These are phyloP conservation scores for Parastagonospora nodorum DNA, from an alignment of 2,329 filamentous ascomycete genomes.

Conservation along the genomic window DNA sequence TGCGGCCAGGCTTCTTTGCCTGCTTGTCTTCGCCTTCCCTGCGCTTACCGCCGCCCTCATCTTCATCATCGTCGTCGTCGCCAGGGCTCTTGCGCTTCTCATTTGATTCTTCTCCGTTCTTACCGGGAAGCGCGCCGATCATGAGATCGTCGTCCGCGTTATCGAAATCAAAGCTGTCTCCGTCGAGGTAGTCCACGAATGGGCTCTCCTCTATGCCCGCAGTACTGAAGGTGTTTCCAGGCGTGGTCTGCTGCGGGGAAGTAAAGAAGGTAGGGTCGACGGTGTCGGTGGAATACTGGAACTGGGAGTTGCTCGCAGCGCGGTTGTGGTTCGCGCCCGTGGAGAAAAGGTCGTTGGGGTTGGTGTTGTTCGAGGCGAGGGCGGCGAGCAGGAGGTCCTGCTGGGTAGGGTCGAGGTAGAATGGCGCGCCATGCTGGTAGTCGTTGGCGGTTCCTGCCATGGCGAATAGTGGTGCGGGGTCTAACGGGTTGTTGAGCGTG, in stretches of 20 bases:
- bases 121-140: slow-evolving; percentile 75
- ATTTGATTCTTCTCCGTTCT: slow-evolving; percentile 19
- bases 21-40: slow-evolving; percentile 83
- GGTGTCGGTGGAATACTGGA: slow-evolving; percentile 39
- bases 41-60: slow-evolving; percentile 74
- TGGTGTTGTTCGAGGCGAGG: slow-evolving; percentile 52
- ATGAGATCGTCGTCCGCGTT: slow-evolving; percentile 64
- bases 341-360: slow-evolving; percentile 36
- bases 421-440: slow-evolving; percentile 47
- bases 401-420: slow-evolving; percentile 53
- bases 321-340: slow-evolving; percentile 22
- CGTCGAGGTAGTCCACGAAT: slow-evolving; percentile 81
- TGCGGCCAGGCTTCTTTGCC: slow-evolving; percentile 93
- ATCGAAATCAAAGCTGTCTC: slow-evolving; percentile 79
- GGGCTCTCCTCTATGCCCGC: slow-evolving; percentile 70
- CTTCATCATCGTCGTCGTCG: slow-evolving; percentile 65
- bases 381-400: slow-evolving; percentile 56
- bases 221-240: slow-evolving; percentile 56
- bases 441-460: slow-evolving; percentile 48
- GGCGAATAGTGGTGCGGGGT: slow-evolving; percentile 27
- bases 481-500: neutral
- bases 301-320: slow-evolving; percentile 26
- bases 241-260: slow-evolving; percentile 44
- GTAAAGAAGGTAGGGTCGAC: slow-evolving; percentile 45
- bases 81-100: slow-evolving; percentile 74